Conservation (phyloP, 345 rosid genomes). For the Firmiana major region DNA sequence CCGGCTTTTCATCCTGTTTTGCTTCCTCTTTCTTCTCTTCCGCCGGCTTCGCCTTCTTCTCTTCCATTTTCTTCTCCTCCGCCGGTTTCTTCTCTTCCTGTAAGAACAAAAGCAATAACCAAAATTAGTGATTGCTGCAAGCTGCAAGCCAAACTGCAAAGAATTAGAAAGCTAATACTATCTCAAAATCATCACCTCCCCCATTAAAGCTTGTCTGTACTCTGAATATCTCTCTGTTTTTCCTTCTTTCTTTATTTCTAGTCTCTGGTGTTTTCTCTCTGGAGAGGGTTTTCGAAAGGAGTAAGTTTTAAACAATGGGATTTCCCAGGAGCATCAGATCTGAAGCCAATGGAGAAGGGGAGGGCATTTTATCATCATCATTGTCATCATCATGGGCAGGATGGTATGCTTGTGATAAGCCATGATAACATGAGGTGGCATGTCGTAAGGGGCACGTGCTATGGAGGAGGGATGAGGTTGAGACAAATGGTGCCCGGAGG, state of each 20-base stretch:
- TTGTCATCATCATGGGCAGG: constrained; percentile 3
- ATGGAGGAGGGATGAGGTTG: constrained; percentile 12
- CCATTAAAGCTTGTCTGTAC: constrained; percentile 32
- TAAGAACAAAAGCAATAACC: neutral
- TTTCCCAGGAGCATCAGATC: constrained; percentile 31
- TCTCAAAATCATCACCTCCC: constrained; percentile 42
- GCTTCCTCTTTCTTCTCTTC: constrained; percentile 43
- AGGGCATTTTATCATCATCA: neutral
- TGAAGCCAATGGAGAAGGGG: neutral
- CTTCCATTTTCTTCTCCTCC: constrained; percentile 25
- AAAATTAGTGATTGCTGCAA: neutral
- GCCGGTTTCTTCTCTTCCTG: constrained; percentile 61
- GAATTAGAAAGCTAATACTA: too few species aligned
- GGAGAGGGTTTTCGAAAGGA: neutral
- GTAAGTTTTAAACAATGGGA: neutral
- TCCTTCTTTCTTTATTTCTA: neutral
- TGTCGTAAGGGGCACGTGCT: constrained; percentile 41
- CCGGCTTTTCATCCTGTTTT: constrained; percentile 37
- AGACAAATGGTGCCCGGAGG: constrained; percentile 30
- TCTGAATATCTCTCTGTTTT: too few species aligned
- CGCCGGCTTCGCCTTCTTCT: constrained; percentile 26
- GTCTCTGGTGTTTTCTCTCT: constrained; percentile 6
- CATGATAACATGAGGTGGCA: constrained; percentile 30
- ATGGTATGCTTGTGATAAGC: neutral
- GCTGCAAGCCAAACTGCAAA: neutral